Percentiles rank a stretch among this genome's conserved stretches.
These are phyloP conservation scores for Ophiostoma pallidulum DNA, from an alignment of 2,329 filamentous ascomycete genomes.

Conservation along the genomic window DNA sequence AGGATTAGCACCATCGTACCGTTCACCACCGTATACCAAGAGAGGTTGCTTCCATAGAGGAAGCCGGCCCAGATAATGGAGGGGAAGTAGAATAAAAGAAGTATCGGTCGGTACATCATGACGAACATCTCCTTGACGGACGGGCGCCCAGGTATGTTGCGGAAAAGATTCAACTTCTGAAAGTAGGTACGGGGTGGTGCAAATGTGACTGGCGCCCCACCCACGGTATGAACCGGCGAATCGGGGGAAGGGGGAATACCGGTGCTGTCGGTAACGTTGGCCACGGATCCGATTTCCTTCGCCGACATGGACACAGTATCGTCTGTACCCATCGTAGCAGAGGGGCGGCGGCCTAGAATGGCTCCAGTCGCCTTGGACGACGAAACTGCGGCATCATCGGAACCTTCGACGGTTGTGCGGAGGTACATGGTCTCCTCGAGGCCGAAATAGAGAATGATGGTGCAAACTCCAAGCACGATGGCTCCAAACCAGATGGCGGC, in stretches of 20 bases:
- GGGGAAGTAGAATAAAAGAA: constrained; percentile 12
- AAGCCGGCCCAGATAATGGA: constrained; percentile 17
- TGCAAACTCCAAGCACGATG: constrained; percentile 39
- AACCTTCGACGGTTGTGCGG: constrained; percentile 27
- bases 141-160: constrained; percentile 16
- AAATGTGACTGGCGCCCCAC: neutral
- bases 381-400: constrained; percentile 8
- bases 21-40: constrained; percentile 23
- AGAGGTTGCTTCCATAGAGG: constrained; percentile 21
- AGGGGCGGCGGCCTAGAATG: too few relatives aligned
- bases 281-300: too few relatives aligned
- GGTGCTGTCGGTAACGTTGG: too few relatives aligned
- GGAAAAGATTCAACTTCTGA: constrained; percentile 20
- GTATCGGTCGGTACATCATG: constrained; percentile 9
- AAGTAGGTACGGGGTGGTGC: constrained; percentile 15
- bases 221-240: too few relatives aligned
- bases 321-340: too few relatives aligned
- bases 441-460: constrained; percentile 46
- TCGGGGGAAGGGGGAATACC: too few relatives aligned
- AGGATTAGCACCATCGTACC: constrained; percentile 18
- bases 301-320: too few relatives aligned
- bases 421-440: constrained; percentile 52
- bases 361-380: too few relatives aligned
- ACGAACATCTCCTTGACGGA: constrained; percentile 18
- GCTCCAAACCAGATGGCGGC: constrained; percentile 46